Conservation (phyloP, 805 yeast genomes). For the Hanseniaspora clermontiae region DNA sequence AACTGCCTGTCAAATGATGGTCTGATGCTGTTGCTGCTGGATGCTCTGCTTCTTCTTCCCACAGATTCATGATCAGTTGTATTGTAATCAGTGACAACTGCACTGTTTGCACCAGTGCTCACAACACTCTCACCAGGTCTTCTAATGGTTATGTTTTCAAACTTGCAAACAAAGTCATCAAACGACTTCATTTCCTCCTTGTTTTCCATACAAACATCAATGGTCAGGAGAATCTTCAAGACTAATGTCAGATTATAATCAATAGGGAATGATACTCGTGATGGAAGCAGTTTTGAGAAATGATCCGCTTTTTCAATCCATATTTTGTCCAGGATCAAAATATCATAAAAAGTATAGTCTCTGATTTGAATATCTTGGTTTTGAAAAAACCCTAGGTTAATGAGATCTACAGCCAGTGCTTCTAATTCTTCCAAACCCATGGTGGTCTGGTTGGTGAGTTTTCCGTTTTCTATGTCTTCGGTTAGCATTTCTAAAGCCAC, state of each 20-base stretch:
- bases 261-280: conserved; percentile 1
- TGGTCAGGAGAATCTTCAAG: not conserved
- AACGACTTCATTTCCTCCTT: not conserved
- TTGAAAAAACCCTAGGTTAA: not conserved
- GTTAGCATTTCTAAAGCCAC: not conserved
- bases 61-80: not conserved
- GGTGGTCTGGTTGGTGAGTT: not conserved
- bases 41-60: not conserved
- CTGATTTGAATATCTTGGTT: not conserved
- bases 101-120: not conserved
- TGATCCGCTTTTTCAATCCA: not conserved
- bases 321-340: not conserved
- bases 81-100: not conserved
- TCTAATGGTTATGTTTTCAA: not conserved
- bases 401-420: not conserved
- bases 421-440: not conserved
- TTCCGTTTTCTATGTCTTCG: not conserved
- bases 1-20: not conserved
- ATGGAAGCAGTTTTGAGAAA: not conserved
- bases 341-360: not conserved
- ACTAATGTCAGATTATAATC: not conserved
- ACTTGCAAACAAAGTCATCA: not conserved
- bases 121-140: not conserved
- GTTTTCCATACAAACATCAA: not conserved
- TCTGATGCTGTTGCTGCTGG: not conserved